These are phyloP conservation scores for Aristolochia californica DNA, from an alignment of 164 flowering plant genomes.

Conservation along the genomic window DNA sequence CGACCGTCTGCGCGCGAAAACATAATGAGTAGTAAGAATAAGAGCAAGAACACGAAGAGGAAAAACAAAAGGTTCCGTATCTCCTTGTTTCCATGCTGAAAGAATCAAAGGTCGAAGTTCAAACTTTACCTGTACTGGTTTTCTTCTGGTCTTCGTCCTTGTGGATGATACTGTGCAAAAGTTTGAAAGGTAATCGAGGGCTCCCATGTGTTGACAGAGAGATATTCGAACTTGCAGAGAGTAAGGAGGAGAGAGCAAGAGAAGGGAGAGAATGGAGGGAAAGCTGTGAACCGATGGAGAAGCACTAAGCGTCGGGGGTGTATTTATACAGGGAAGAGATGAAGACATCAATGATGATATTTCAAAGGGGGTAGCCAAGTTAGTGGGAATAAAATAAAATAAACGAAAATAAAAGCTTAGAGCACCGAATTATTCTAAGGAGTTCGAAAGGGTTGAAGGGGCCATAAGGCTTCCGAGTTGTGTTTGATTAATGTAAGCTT, in stretches of 20 bases:
- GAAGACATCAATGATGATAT: neutral
- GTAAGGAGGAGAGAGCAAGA: no score
- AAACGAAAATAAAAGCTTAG: no score
- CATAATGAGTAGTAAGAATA: constrained; percentile 1
- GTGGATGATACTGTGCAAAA: constrained; percentile 47
- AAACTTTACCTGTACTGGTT: constrained; percentile 51
- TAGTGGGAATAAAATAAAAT: constrained; percentile 2
- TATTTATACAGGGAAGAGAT: constrained; percentile 9
- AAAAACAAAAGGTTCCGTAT: neutral
- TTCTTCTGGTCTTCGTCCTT: constrained; percentile 32
- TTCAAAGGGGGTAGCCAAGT: neutral
- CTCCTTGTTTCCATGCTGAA: neutral
- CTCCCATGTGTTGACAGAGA: constrained; percentile 44
- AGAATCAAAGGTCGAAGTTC: neutral
- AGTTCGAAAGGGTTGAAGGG: neutral
- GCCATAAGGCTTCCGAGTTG: neutral
- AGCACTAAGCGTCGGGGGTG: neutral
- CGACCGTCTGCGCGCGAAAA: constrained; percentile 59
- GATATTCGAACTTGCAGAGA: neutral
- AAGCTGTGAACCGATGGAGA: neutral
- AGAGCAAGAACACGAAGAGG: neutral
- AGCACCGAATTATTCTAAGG: neutral
- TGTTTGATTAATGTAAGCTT: neutral
- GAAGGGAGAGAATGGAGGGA: neutral
- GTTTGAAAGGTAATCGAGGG: constrained; percentile 52